A percentile compares a stretch with the other conserved stretches of the same genome.
These are phyloP conservation scores for Russula brevipes DNA, from an alignment of 768 basidiomycete genomes.

Conservation along the genomic window DNA sequence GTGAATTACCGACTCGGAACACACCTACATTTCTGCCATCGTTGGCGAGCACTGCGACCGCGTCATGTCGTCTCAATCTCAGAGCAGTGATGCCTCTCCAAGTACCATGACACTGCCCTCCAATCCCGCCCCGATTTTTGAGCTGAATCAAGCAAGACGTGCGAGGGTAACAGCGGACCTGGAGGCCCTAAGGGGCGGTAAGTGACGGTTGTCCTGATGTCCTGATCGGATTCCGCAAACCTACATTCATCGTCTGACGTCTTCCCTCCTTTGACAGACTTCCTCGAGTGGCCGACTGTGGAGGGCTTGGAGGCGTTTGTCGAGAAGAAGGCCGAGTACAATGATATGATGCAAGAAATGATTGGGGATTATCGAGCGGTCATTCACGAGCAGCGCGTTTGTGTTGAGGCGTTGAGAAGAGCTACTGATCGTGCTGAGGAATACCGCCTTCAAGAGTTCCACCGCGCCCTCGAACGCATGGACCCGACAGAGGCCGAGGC, in stretches of 20 bases:
- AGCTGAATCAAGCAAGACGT: neutral
- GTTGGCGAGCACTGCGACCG: neutral
- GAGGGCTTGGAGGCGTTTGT: constrained; percentile 9
- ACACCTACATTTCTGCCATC: neutral
- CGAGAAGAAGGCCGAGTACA: constrained; percentile 7
- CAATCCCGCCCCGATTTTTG: neutral
- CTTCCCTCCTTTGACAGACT: neutral
- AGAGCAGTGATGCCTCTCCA: neutral
- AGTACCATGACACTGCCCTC: neutral
- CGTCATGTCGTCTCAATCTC: neutral
- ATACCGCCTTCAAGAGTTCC: neutral
- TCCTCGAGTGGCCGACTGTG: constrained; percentile 12
- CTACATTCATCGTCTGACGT: neutral
- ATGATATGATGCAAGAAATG: neutral
- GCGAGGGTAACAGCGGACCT: neutral
- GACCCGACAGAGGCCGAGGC: neutral
- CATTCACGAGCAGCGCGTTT: neutral
- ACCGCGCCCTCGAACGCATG: neutral
- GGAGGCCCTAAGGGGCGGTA: neutral
- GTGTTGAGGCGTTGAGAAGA: neutral
- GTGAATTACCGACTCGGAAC: neutral
- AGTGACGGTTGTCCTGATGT: neutral
- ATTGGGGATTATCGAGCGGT: neutral
- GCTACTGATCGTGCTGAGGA: neutral
- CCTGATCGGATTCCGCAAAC: neutral